Conservation (phyloP, 495 filamentous ascomycete species). For the Penicillium simplicissimum region DNA sequence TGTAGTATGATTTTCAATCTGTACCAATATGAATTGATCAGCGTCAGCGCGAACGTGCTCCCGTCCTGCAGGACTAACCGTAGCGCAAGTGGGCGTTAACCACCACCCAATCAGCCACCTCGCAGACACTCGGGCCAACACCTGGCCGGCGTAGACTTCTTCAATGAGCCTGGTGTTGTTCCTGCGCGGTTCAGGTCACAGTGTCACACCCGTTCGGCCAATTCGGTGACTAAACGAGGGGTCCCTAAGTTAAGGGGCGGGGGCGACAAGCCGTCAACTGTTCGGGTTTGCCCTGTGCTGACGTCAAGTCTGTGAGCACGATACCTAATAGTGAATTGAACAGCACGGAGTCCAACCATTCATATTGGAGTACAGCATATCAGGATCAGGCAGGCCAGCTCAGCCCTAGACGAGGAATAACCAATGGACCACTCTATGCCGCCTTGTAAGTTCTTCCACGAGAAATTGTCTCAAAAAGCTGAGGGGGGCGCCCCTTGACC, state of each 20-base stretch:
- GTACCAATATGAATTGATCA: neutral
- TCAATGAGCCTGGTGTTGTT: conserved; percentile 19
- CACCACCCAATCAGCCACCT: conserved; percentile 15
- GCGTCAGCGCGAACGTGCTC: conserved; percentile 14
- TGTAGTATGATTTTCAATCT: neutral
- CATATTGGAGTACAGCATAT: no score
- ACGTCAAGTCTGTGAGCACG: neutral
- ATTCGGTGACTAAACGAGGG: conserved; percentile 2
- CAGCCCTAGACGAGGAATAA: neutral
- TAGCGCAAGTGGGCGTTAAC: neutral
- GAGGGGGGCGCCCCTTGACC: no score
- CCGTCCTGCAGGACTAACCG: conserved; percentile 6
- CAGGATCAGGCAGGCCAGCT: neutral
- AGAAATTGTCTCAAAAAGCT: no score
- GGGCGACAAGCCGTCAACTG: neutral
- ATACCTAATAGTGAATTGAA: neutral
- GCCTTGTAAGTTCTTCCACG: no score
- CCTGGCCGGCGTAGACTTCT: conserved; percentile 23
- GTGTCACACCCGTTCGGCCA: conserved; percentile 12
- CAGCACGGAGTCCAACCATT: no score
- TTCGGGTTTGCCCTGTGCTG: neutral
- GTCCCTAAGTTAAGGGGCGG: neutral
- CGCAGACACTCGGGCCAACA: conserved; percentile 26
- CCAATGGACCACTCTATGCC: neutral
- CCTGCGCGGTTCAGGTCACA: conserved; percentile 7